A percentile compares a stretch with the other conserved stretches of the same genome.
Conservation (phyloP, 2,329 filamentous ascomycete species). For the Parafenestella ontariensis region DNA sequence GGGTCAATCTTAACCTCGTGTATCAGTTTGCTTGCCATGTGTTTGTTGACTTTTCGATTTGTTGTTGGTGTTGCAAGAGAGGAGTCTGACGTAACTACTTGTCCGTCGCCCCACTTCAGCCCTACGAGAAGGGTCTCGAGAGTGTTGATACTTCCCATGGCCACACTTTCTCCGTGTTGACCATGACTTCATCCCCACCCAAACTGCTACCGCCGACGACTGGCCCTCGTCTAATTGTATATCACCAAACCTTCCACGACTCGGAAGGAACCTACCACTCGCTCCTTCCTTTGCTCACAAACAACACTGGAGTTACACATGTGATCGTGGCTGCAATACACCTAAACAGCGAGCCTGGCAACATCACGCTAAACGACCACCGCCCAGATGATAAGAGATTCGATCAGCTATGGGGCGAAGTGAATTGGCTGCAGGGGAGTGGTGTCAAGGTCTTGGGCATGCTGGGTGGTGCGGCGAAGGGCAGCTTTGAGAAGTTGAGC, state of each 20-base stretch:
- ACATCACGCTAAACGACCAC: conserved; percentile 82
- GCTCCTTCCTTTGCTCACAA: conserved; percentile 66
- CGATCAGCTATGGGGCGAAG: conserved; percentile 78
- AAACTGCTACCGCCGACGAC: conserved; percentile 45
- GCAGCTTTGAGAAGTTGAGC: conserved; percentile 66
- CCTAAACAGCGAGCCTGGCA: conserved; percentile 71
- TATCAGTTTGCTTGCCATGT: not conserved
- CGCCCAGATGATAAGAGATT: conserved; percentile 71
- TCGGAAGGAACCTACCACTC: conserved; percentile 63
- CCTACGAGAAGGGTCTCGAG: conserved; percentile 18
- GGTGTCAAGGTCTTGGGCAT: conserved; percentile 85
- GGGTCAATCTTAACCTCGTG: conserved; percentile 1
- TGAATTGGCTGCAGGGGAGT: conserved; percentile 71
- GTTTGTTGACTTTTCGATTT: not conserved
- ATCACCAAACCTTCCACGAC: conserved; percentile 71
- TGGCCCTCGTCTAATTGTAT: conserved; percentile 59
- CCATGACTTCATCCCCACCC: conserved; percentile 39
- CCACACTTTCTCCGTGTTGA: not conserved
- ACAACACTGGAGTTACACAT: conserved; percentile 74
- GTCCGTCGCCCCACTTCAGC: conserved; percentile 37
- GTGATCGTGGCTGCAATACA: conserved; percentile 88
- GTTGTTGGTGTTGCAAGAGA: conserved; percentile 21
- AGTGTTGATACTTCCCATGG: not conserved
- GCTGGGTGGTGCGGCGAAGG: conserved; percentile 83
- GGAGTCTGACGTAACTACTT: conserved; percentile 23